Evolutionary conservation across 2,329 filamentous ascomycete genomes (phyloP).

Genomic region (Niveomyces coronatus): DNA sequence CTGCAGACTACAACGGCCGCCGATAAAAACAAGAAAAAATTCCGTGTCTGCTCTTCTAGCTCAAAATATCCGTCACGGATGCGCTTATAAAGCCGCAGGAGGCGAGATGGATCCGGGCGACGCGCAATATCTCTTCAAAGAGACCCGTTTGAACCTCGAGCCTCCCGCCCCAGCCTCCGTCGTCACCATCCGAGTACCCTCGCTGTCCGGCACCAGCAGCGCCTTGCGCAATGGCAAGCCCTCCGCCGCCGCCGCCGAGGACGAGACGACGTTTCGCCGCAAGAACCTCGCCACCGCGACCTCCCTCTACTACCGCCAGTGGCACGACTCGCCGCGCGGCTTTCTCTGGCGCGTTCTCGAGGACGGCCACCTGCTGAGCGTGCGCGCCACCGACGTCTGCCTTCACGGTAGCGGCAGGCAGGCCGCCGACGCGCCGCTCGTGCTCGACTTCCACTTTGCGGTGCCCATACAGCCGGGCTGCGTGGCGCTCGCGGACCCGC

Average conservation of each 20-base stretch:
- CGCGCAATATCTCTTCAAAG: conserved; percentile 66
- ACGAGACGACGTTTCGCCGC: conserved; percentile 63
- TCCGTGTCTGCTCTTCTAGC: no score
- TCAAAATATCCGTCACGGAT: neutral
- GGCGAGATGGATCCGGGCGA: conserved; percentile 55
- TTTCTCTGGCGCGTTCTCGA: conserved; percentile 89
- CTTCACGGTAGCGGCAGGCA: conserved; percentile 55
- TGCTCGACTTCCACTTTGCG: conserved; percentile 68
- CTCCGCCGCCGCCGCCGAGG: conserved; percentile 37
- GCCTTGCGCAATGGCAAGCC: conserved; percentile 31
- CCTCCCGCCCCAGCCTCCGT: conserved; percentile 57
- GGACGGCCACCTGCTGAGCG: conserved; percentile 66
- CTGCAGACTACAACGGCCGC: no score
- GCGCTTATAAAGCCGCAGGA: conserved; percentile 27
- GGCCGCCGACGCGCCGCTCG: conserved; percentile 59
- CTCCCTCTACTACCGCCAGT: conserved; percentile 74
- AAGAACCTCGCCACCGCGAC: conserved; percentile 67
- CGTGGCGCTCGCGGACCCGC: conserved; percentile 70
- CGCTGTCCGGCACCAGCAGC: conserved; percentile 37
- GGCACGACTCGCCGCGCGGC: conserved; percentile 65
- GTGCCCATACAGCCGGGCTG: conserved; percentile 65
- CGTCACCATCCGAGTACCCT: conserved; percentile 59
- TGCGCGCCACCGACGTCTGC: conserved; percentile 73
- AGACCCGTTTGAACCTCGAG: conserved; percentile 77
- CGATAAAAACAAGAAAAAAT: no score